phyloP scores from a whole-genome alignment of 345 rosid species.

The Boechera retrofracta region DNA sequence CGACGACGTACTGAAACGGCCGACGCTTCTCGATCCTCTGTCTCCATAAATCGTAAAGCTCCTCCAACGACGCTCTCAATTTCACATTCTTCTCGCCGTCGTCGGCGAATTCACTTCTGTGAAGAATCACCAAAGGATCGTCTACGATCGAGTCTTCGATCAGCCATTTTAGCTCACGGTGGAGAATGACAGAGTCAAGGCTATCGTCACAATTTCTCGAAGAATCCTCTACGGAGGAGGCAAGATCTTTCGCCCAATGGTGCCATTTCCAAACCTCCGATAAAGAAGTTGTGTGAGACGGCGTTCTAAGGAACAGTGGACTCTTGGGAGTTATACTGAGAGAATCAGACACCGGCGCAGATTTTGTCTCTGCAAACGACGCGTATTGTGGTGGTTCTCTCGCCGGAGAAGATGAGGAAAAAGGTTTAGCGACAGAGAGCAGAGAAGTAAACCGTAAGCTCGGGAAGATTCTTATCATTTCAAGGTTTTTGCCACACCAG shows the following conservation, averaged over 20 bases:
- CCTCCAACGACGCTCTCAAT: slow-evolving; percentile 57
- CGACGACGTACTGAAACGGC: slow-evolving; percentile 88
- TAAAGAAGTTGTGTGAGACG: slow-evolving; percentile 50
- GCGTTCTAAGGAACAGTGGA: slow-evolving; percentile 67
- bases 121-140: slow-evolving; percentile 43
- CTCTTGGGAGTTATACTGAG: slow-evolving; percentile 43
- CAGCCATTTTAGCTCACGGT: slow-evolving; percentile 85
- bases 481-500: slow-evolving; percentile 35
- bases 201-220: slow-evolving; percentile 57
- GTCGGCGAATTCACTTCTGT: slow-evolving; percentile 10
- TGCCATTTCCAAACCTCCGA: slow-evolving; percentile 74
- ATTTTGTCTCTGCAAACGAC: not conserved
- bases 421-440: slow-evolving; percentile 39
- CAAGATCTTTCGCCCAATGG: slow-evolving; percentile 69
- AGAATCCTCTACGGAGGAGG: slow-evolving; percentile 64
- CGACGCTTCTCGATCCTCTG: slow-evolving; percentile 84
- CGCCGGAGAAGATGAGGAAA: slow-evolving; percentile 42
- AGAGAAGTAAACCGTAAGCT: slow-evolving; percentile 34
- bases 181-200: slow-evolving; percentile 63
- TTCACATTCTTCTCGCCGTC: slow-evolving; percentile 33
- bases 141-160: slow-evolving; percentile 67
- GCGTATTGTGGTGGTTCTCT: slow-evolving; percentile 25
- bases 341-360: not conserved
- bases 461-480: slow-evolving; percentile 44
- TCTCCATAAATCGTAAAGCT: slow-evolving; percentile 72